phyloP scores from a whole-genome alignment of 2,329 filamentous ascomycete species.

The Samsoniella hepiali region DNA sequence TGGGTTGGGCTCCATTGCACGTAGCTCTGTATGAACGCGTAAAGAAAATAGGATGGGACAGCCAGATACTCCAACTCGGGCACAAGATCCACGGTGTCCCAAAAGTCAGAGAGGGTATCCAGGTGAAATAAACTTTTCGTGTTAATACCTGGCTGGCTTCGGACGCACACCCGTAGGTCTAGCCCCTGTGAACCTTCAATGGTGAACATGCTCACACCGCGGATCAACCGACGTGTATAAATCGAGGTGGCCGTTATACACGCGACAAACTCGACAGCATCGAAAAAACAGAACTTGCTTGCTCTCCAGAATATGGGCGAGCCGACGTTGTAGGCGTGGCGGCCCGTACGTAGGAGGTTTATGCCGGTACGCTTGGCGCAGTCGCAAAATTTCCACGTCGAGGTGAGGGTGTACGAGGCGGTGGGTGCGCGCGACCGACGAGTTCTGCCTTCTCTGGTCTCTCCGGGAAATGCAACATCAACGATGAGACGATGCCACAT shows the following conservation, averaged over 20 bases:
- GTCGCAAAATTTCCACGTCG: neutral
- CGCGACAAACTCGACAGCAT: neutral
- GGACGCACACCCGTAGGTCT: neutral
- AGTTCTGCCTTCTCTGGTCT: neutral
- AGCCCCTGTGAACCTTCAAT: neutral
- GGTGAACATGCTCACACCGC: neutral
- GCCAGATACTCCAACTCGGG: neutral
- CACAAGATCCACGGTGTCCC: neutral
- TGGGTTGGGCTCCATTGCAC: too few species aligned
- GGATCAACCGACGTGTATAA: neutral
- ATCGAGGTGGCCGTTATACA: neutral
- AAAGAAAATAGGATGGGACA: neutral
- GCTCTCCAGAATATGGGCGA: neutral
- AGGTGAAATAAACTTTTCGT: too few species aligned
- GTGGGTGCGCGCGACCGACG: too few species aligned
- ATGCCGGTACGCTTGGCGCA: conserved; percentile 1
- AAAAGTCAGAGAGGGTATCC: neutral
- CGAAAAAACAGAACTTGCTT: neutral
- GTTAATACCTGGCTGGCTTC: too few species aligned
- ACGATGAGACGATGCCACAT: neutral
- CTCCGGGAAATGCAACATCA: neutral
- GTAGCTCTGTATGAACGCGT: too few species aligned
- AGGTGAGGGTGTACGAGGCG: neutral
- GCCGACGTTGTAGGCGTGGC: neutral
- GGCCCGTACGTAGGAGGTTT: neutral